Percentiles rank a stretch among this genome's conserved stretches.
These are phyloP conservation scores for Bruguiera gymnorhiza DNA, from an alignment of 345 rosid species.

Conservation along the genomic window DNA sequence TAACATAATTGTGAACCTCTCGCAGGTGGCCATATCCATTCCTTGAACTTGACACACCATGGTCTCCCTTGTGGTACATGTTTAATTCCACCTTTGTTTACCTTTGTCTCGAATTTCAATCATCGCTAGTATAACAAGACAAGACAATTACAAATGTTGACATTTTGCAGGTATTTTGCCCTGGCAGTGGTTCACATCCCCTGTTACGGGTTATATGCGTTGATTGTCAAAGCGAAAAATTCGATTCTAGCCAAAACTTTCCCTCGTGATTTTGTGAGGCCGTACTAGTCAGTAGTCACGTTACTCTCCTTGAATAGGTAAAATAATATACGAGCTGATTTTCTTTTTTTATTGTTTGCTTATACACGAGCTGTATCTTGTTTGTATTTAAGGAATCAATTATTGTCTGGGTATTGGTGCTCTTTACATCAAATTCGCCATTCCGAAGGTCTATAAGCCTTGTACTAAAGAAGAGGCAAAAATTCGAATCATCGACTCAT, in stretches of 20 bases:
- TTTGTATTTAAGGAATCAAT: too few relatives aligned
- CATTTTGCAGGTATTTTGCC: slow-evolving; percentile 52
- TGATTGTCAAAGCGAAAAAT: slow-evolving; percentile 53
- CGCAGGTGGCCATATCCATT: slow-evolving; percentile 96
- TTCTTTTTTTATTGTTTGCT: neutral
- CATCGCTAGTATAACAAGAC: too few relatives aligned
- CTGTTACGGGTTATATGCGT: slow-evolving; percentile 56
- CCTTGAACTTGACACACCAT: slow-evolving; percentile 57
- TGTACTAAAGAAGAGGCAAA: too few relatives aligned
- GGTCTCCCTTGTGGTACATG: slow-evolving; percentile 75
- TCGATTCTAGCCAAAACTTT: slow-evolving; percentile 41
- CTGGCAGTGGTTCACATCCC: slow-evolving; percentile 66
- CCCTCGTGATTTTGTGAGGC: slow-evolving; percentile 44
- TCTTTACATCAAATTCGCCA: too few relatives aligned
- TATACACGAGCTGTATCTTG: neutral
- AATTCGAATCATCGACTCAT: too few relatives aligned
- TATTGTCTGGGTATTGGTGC: too few relatives aligned
- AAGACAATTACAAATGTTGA: neutral
- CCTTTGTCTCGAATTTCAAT: too few relatives aligned
- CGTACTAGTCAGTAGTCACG: slow-evolving; percentile 14
- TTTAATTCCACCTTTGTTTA: neutral
- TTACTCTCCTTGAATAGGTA: neutral
- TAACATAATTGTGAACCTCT: slow-evolving; percentile 4
- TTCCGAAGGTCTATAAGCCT: too few relatives aligned
- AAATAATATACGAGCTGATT: neutral